Conservation (phyloP, 1,284 basidiomycete genomes). For the Golubevia pallescens region DNA sequence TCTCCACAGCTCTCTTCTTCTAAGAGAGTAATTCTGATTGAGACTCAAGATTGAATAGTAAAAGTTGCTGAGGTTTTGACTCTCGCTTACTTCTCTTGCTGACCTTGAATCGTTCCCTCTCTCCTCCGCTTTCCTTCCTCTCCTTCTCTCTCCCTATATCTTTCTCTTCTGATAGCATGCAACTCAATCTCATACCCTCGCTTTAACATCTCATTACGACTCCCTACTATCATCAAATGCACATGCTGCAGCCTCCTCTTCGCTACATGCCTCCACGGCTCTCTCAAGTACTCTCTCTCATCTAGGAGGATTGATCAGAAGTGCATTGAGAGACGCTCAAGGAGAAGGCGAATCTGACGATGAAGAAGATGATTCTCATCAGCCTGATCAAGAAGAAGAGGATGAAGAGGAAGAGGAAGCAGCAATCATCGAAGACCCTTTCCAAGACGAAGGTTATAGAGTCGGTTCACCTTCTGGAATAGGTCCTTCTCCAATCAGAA, state of each 20-base stretch:
- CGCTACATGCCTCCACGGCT: slow-evolving; percentile 31
- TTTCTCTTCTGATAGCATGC: slow-evolving; percentile 74
- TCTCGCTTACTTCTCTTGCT: no score
- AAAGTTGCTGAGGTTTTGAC: not conserved
- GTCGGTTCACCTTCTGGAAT: no score
- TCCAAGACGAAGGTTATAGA: slow-evolving; percentile 5
- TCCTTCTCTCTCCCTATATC: not conserved
- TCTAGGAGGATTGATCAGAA: slow-evolving; percentile 38
- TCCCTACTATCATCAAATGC: slow-evolving; percentile 70
- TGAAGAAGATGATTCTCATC: slow-evolving; percentile 11
- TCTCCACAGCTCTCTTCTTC: not conserved
- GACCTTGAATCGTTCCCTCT: no score
- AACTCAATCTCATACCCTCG: slow-evolving; percentile 87
- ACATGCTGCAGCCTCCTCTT: slow-evolving; percentile 33
- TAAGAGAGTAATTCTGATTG: no score
- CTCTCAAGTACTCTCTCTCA: slow-evolving; percentile 35
- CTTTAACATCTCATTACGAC: slow-evolving; percentile 89
- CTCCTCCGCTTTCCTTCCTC: not conserved
- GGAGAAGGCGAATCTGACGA: slow-evolving; percentile 22
- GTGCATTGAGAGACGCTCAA: slow-evolving; percentile 37
- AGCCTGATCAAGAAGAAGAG: slow-evolving; percentile 14
- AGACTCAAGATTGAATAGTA: not conserved
- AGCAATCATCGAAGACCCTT: slow-evolving; percentile 8
- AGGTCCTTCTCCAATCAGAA: no score
- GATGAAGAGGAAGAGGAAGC: slow-evolving; percentile 9